Conservation (phyloP, 2,329 filamentous ascomycete genomes). For the Ploettnerulaceae sp. region DNA sequence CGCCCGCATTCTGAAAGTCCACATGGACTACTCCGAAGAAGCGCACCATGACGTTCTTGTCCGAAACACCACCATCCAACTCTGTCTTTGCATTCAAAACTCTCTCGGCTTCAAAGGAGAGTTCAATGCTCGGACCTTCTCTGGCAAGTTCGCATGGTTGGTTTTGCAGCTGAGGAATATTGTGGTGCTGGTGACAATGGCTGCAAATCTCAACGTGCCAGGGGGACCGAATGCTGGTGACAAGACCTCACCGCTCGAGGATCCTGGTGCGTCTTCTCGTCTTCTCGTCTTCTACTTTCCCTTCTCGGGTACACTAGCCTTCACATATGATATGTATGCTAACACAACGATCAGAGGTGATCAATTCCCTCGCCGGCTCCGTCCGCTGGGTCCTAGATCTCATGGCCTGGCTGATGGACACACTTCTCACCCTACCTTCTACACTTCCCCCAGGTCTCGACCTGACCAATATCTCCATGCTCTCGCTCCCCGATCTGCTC, state of each 20-base stretch:
- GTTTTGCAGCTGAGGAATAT: constrained; percentile 71
- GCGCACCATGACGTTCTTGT: constrained; percentile 66
- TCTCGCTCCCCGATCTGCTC: constrained; percentile 44
- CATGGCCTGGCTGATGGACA: constrained; percentile 56
- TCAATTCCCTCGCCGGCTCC: constrained; percentile 67
- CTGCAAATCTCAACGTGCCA: constrained; percentile 44
- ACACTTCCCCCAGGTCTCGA: constrained; percentile 42
- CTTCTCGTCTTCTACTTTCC: not conserved
- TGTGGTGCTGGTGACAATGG: constrained; percentile 59
- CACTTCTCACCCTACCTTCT: constrained; percentile 50
- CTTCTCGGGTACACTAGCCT: not conserved
- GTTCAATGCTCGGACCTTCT: constrained; percentile 55
- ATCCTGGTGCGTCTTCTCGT: constrained; percentile 46
- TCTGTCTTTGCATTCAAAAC: constrained; percentile 73
- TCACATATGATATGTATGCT: no score
- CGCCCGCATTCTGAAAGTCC: constrained; percentile 63
- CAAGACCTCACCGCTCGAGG: constrained; percentile 56
- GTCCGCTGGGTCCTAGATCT: constrained; percentile 76
- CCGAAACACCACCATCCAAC: constrained; percentile 66
- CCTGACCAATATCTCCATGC: constrained; percentile 42
- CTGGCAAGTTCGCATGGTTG: constrained; percentile 70
- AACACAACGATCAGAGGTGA: constrained; percentile 50
- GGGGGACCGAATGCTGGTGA: constrained; percentile 49
- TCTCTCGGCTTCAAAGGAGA: constrained; percentile 70
- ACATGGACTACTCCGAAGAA: constrained; percentile 79